These are phyloP conservation scores for Heterobasidion parviporum DNA, from an alignment of 1,284 basidiomycete genomes.

Conservation along the genomic window DNA sequence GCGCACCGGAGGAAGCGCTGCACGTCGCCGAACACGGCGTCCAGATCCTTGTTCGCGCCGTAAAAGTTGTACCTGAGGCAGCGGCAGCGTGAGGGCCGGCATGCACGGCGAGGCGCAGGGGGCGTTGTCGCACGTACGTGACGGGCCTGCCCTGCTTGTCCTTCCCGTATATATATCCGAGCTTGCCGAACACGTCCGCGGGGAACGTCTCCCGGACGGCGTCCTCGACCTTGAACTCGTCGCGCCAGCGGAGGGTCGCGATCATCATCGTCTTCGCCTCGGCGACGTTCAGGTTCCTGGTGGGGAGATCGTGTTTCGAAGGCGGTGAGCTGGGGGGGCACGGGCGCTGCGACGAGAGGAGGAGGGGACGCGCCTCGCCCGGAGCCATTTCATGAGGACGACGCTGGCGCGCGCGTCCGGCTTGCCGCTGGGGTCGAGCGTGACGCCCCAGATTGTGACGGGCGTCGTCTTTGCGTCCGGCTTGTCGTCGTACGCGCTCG, in stretches of 20 bases:
- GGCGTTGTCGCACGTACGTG: conserved; percentile 31
- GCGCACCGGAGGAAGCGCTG: conserved; percentile 60
- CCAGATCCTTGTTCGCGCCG: conserved; percentile 54
- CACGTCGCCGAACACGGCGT: conserved; percentile 63
- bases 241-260: conserved; percentile 64
- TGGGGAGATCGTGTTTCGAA: not conserved
- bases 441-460: conserved; percentile 62
- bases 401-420: conserved; percentile 59
- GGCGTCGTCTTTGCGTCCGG: conserved; percentile 38
- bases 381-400: conserved; percentile 69
- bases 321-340: not conserved
- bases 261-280: conserved; percentile 59
- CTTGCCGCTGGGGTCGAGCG: conserved; percentile 42
- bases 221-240: conserved; percentile 57
- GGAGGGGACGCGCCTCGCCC: conserved; percentile 47
- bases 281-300: conserved; percentile 44
- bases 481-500: conserved; percentile 48
- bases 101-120: not conserved
- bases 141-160: conserved; percentile 65
- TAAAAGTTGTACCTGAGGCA: conserved; percentile 61
- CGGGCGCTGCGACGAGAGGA: not conserved
- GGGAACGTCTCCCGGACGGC: conserved; percentile 57
- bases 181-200: conserved; percentile 51
- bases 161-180: conserved; percentile 57
- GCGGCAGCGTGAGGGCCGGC: not conserved